phyloP scores from a whole-genome alignment of 257 asterid species.

The Hygrophila difformis region DNA sequence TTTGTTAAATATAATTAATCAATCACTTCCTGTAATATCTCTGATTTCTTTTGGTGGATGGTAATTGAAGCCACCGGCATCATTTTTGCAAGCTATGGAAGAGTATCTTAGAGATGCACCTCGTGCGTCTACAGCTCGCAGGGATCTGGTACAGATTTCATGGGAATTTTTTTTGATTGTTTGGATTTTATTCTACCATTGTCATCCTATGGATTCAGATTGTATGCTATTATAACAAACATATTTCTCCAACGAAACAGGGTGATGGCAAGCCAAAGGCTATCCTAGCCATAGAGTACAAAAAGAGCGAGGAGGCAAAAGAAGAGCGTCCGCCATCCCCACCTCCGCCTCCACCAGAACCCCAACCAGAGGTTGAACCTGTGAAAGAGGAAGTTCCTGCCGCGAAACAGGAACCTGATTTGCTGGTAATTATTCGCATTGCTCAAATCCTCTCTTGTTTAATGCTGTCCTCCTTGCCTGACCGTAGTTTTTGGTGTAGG shows the following conservation, averaged over 20 bases:
- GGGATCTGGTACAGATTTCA: conserved; percentile 49
- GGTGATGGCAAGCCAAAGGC: conserved; percentile 63
- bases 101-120: conserved; percentile 97
- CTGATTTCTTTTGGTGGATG: conserved; percentile 10
- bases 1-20: too few relatives aligned
- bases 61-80: conserved; percentile 78
- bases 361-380: conserved; percentile 39
- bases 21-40: too few relatives aligned
- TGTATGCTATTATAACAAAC: background rate
- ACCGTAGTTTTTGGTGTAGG: conserved; percentile 34
- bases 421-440: conserved; percentile 42
- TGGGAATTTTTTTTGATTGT: too few relatives aligned
- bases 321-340: conserved; percentile 43
- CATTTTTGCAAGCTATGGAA: conserved; percentile 97
- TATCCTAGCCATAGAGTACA: conserved; percentile 72
- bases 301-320: conserved; percentile 51
- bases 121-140: conserved; percentile 65
- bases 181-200: conserved; percentile 1
- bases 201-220: conserved; percentile 1
- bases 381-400: conserved; percentile 51
- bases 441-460: background rate
- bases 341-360: conserved; percentile 43
- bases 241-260: conserved; percentile 17
- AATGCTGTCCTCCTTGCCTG: conserved; percentile 1
- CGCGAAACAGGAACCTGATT: conserved; percentile 53